These are phyloP conservation scores for Talaromyces marneffei DNA, from an alignment of 2,329 filamentous ascomycete species.

Conservation along the genomic window DNA sequence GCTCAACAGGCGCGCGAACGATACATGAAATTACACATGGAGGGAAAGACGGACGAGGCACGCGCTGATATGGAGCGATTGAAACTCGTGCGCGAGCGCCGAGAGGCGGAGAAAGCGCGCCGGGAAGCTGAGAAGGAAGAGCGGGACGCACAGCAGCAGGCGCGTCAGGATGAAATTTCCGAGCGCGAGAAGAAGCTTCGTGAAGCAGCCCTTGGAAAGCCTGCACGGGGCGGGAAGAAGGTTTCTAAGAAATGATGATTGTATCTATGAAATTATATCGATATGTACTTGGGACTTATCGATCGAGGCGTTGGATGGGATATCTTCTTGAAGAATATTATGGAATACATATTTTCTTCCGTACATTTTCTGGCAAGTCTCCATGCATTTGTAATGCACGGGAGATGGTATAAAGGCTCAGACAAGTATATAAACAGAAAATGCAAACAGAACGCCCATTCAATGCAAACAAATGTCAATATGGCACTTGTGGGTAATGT, in stretches of 20 bases:
- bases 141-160: conserved; percentile 36
- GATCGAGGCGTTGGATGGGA: not conserved
- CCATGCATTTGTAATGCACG: not conserved
- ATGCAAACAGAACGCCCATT: not conserved
- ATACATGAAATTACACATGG: conserved; percentile 85
- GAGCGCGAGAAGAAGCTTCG: conserved; percentile 38
- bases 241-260: conserved; percentile 24
- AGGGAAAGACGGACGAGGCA: conserved; percentile 95
- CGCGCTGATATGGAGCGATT: conserved; percentile 81
- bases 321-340: not conserved
- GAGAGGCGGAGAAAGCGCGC: conserved; percentile 73
- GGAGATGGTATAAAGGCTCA: not conserved
- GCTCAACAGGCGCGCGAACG: conserved; percentile 82
- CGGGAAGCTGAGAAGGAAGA: conserved; percentile 68
- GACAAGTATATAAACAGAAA: not conserved
- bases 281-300: not conserved
- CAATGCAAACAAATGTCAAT: not conserved
- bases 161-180: conserved; percentile 29
- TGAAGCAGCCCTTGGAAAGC: conserved; percentile 33
- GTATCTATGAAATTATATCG: not conserved
- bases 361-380: not conserved
- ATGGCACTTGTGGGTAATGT: not conserved
- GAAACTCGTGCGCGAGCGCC: conserved; percentile 73
- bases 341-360: not conserved
- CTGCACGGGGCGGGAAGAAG: conserved; percentile 23